phyloP scores from a whole-genome alignment of 2,329 filamentous ascomycete genomes.

The Aspergillus sp. region DNA sequence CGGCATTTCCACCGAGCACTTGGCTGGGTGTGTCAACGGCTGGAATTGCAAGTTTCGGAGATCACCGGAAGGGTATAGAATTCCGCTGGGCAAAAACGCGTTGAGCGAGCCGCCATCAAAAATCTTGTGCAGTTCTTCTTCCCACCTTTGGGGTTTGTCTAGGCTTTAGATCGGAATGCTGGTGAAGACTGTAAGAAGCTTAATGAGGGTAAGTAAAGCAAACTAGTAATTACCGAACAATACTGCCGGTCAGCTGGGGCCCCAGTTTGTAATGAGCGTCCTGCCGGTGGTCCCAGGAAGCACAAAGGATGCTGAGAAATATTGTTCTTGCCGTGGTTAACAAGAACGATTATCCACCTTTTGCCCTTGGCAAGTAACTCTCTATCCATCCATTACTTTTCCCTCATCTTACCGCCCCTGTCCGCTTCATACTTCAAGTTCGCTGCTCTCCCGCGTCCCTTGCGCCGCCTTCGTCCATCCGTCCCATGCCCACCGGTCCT shows the following conservation, averaged over 20 bases:
- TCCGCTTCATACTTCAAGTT: not conserved
- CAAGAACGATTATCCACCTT: not conserved
- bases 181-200: constrained; percentile 1
- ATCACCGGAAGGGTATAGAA: not conserved
- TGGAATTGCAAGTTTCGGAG: not conserved
- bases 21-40: not conserved
- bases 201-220: not conserved
- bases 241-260: not conserved
- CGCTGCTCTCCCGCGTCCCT: not conserved
- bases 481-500: not conserved
- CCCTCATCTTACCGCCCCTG: not conserved
- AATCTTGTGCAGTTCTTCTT: not conserved
- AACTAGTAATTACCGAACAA: constrained; percentile 3
- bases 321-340: constrained; percentile 1
- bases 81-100: not conserved
- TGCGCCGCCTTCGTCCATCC: not conserved
- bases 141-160: not conserved
- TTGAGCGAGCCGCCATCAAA: not conserved
- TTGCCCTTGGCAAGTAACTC: not conserved
- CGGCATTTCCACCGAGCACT: not conserved
- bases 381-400: not conserved
- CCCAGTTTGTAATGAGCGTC: not conserved
- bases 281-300: not conserved
- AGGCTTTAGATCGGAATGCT: not conserved
- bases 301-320: not conserved